Evolutionary conservation across 371 early-diverging fungal species (phyloP).

Genomic region (Mortierella sp.): DNA sequence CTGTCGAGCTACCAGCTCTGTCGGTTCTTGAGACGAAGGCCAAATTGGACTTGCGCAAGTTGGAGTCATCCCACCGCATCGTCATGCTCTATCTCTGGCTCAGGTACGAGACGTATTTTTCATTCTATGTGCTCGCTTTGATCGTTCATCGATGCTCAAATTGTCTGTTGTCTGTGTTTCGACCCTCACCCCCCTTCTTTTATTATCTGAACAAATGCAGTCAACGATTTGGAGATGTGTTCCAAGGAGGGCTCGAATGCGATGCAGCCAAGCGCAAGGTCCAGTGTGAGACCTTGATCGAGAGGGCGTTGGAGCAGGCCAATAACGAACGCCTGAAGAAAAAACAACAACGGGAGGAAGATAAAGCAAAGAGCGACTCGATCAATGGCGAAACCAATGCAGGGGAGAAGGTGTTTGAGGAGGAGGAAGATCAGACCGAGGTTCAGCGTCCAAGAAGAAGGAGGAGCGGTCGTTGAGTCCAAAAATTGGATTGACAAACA

Average conservation of each 20-base stretch:
- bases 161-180: not conserved
- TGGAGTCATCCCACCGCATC: conserved; percentile 82
- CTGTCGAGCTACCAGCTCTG: conserved; percentile 65
- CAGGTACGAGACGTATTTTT: conserved; percentile 58
- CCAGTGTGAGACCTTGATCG: conserved; percentile 65
- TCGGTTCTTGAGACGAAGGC: conserved; percentile 30
- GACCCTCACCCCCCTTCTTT: not conserved
- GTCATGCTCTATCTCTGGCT: conserved; percentile 94
- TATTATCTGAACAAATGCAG: conserved; percentile 32
- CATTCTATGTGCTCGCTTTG: no score
- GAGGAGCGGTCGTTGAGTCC: not conserved
- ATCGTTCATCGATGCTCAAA: not conserved
- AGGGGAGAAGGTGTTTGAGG: not conserved
- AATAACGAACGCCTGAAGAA: conserved; percentile 14
- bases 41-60: conserved; percentile 57
- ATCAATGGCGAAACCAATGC: not conserved
- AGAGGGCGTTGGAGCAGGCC: conserved; percentile 50
- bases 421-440: not conserved
- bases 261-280: conserved; percentile 50
- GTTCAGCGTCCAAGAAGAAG: not conserved
- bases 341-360: not conserved
- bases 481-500: not conserved
- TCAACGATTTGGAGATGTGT: conserved; percentile 64
- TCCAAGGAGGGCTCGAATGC: conserved; percentile 46
- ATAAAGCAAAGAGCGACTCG: not conserved